Evolutionary conservation across 495 filamentous ascomycete genomes (phyloP), one percentile per base, ranked within the genome.

Genomic region (Aspergillus taichungensis): DNA sequence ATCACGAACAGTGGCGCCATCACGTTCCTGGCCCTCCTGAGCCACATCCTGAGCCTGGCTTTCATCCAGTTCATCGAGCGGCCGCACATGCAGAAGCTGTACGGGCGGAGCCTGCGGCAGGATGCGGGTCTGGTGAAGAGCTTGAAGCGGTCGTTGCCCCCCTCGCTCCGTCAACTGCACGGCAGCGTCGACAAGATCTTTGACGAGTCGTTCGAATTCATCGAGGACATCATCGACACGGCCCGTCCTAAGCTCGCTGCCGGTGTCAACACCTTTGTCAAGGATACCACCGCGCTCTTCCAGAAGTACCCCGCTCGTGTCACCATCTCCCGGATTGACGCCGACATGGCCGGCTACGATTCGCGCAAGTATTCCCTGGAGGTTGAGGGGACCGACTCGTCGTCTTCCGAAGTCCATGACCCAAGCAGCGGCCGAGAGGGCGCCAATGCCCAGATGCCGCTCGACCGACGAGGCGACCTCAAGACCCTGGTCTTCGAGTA

Each of bases 31-130:
- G 92, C 92, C 3, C 65, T 95, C 28, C 60, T 90, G 38, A 89
- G 87, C 53, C 94, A 97, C 53, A 74, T 91, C 43, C 71, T 94
- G 27, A 87, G 83, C 2, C 72, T 97, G 36, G 79, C 72, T 36
- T 96, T 97, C 71, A 88, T 97, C 46, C 85, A 95, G 49, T 83
- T 91, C 44, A 85, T 98, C 4, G 92, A 98, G 61, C 82, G 89
- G 35, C 92, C 92, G 24, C 92, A 98, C 64, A 98, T 98, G 92
- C 88, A 95, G 65, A 97, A 95, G 68, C 75, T 96, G 18, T 98
- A 98, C 56, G 92, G 92, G 34, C 74, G 77, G 45, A 82, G 78
- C 56, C 69, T 98, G 24, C 83, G 94, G 51, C 72, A 82, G 51
- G 87, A 94, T 64, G 89, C 91, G 8, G 94, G 92, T 52, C 72